phyloP scores from a whole-genome alignment of 192 early-diverging fungal genomes.

The Haplosporangium gracile region DNA sequence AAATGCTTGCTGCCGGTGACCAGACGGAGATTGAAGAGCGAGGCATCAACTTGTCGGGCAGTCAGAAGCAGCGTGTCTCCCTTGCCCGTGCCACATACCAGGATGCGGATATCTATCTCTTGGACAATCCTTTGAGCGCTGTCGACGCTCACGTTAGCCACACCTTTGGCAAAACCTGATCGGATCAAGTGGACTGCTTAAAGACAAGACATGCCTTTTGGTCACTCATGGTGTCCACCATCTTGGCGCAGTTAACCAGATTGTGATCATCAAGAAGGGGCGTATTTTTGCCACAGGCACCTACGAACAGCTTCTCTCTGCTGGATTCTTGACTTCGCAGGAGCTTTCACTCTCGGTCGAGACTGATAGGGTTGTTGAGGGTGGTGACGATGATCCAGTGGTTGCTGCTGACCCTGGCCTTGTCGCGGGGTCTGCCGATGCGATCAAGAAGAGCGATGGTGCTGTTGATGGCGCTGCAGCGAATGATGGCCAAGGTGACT shows the following conservation, averaged over 20 bases:
- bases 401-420: not conserved
- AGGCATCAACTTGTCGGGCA: slow-evolving; percentile 71
- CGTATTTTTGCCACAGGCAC: slow-evolving; percentile 71
- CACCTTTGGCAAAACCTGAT: slow-evolving; percentile 57
- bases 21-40: slow-evolving; percentile 60
- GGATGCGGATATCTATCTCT: slow-evolving; percentile 78
- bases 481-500: slow-evolving; percentile 1
- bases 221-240: slow-evolving; percentile 85
- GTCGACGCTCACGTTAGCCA: slow-evolving; percentile 61
- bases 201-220: slow-evolving; percentile 82
- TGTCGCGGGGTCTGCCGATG: not conserved
- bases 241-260: slow-evolving; percentile 70
- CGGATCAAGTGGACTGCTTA: slow-evolving; percentile 83
- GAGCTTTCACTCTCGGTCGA: slow-evolving; percentile 1
- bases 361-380: not conserved
- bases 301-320: slow-evolving; percentile 65
- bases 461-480: not conserved
- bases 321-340: not conserved
- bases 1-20: slow-evolving; percentile 39
- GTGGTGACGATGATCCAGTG: not conserved
- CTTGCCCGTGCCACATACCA: slow-evolving; percentile 85
- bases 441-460: slow-evolving; percentile 25
- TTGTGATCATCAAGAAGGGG: slow-evolving; percentile 79
- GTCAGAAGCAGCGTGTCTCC: slow-evolving; percentile 88
- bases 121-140: slow-evolving; percentile 92